These are phyloP conservation scores for Entomortierella parvispora DNA, from an alignment of 192 early-diverging fungal species.

Conservation along the genomic window DNA sequence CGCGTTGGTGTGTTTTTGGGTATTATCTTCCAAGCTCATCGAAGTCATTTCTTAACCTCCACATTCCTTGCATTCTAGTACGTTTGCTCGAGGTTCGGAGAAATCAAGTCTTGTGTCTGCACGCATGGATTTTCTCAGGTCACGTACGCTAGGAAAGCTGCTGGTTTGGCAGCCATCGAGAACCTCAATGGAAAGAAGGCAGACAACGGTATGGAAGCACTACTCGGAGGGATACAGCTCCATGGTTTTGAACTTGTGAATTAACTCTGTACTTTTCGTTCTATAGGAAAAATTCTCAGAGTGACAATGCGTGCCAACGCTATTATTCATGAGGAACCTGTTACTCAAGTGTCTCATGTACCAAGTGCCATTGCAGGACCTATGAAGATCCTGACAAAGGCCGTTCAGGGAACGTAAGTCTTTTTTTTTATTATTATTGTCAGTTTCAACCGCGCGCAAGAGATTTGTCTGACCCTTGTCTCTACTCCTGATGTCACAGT, in stretches of 20 bases:
- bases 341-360: neutral
- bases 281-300: conserved; percentile 31
- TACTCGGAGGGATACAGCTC: too few relatives aligned
- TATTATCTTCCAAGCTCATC: too few relatives aligned
- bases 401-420: conserved; percentile 52
- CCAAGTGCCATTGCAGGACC: conserved; percentile 34
- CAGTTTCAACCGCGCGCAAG: too few relatives aligned
- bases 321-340: conserved; percentile 18
- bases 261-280: too few relatives aligned
- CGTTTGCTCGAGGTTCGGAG: too few relatives aligned
- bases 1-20: neutral
- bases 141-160: conserved; percentile 37
- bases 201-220: conserved; percentile 26
- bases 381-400: conserved; percentile 42
- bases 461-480: neutral
- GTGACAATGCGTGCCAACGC: conserved; percentile 32
- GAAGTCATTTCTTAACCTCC: too few relatives aligned
- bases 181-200: conserved; percentile 45
- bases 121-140: conserved; percentile 39
- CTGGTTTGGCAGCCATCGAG: conserved; percentile 27
- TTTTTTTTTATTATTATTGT: neutral
- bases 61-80: too few relatives aligned
- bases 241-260: too few relatives aligned
- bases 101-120: conserved; percentile 43
- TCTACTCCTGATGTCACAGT: neutral